Evolutionary conservation across 2,329 filamentous ascomycete species (phyloP), one percentile per base, ranked within the genome.

Genomic region (Juglanconis juglandina): DNA sequence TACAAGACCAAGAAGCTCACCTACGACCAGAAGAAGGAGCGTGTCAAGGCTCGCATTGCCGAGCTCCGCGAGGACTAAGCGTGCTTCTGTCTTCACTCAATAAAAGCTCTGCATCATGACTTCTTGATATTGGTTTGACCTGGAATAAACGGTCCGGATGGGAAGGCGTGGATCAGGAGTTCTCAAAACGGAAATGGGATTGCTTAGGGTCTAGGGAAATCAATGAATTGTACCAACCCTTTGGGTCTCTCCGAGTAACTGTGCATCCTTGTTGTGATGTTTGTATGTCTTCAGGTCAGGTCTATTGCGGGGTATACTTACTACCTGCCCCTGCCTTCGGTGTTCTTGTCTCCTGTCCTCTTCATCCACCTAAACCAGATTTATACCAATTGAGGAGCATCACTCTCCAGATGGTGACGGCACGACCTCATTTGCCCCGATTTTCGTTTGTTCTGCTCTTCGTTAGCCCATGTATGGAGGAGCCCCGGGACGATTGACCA

Each of bases 41-140:
- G 88, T 70, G 86, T 99, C 79, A 86, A 96, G 87, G 86, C 88
- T 77, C 96, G 90, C 86, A 99, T 99, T 82, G 87, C 89, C 76
- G 84, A 89, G 81, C 84, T 96, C 73, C 85, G 84, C 71, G 79
- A 78, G 64, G 77, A 83, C 68, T 79, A 79, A 72, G 49, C 42
- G 46, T 48, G 46, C 57, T 17, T 42, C 34, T 50, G 33, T 17
- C 14, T 17, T 35, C 42, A 47, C 44, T 47, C 44, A 57, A 61
- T 33, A 46, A 42, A 47, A 53, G 46, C 50, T 53, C 48, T 57
- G 47, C 59, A 54, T 37, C 44, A 52, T 52, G 47, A 51, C 53
- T 53, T 52, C 56, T 32, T 56, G 42, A 52, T 46, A 42, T 48
- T 48, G 37, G 58, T 35, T 49, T 30, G 57, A 60, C 61, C 54